Evolutionary conservation across 345 rosid genomes (phyloP).

Genomic region (Salix exigua): DNA sequence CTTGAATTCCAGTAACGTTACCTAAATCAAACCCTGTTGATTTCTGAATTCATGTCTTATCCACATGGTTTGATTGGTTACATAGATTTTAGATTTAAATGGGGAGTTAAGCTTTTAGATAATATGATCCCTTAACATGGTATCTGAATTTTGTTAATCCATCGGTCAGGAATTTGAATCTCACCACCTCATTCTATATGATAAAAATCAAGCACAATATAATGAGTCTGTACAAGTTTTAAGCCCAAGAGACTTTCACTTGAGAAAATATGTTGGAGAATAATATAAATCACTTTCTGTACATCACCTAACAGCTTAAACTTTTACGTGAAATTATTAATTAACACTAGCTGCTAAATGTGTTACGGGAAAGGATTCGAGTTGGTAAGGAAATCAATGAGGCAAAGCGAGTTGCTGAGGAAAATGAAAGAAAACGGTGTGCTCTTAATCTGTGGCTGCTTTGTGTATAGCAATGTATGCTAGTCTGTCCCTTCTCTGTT

Average conservation of each 20-base stretch:
- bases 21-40: too few species aligned
- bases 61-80: not conserved
- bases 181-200: too few species aligned
- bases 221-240: rapidly evolving
- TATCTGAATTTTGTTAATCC: too few species aligned
- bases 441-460: slow-evolving; percentile 5
- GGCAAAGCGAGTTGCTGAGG: slow-evolving; percentile 56
- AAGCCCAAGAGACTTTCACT: too few species aligned
- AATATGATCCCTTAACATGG: rapidly evolving
- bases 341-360: not conserved
- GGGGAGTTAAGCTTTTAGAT: too few species aligned
- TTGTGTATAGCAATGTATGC: not conserved
- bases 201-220: too few species aligned
- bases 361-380: slow-evolving; percentile 63
- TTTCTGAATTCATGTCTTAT: not conserved
- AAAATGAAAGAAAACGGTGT: slow-evolving; percentile 71
- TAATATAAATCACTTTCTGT: too few species aligned
- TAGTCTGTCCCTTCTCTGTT: slow-evolving; percentile 1
- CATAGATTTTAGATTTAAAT: not conserved
- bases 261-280: too few species aligned
- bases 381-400: slow-evolving; percentile 61
- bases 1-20: too few species aligned
- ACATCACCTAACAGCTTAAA: too few species aligned
- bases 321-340: too few species aligned
- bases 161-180: too few species aligned